Percentiles rank a stretch among this genome's conserved stretches.
These are phyloP conservation scores for Cryptococcus floricola DNA, from an alignment of 1,284 basidiomycete genomes.

Conservation along the genomic window DNA sequence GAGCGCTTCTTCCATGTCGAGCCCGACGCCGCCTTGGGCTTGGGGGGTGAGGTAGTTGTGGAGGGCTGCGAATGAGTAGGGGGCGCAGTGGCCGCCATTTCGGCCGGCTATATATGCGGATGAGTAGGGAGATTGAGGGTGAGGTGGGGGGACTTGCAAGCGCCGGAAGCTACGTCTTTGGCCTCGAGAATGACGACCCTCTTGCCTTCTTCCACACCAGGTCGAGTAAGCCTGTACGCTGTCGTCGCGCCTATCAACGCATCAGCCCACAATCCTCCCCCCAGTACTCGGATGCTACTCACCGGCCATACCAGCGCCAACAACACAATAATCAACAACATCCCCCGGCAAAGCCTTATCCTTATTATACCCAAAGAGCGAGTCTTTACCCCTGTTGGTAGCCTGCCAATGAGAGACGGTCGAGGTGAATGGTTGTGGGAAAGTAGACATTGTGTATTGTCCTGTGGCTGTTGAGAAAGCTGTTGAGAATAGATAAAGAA, in stretches of 20 bases:
- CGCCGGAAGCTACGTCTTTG: constrained; percentile 38
- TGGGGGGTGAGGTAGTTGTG: constrained; percentile 20
- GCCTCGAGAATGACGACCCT: constrained; percentile 32
- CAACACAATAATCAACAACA: constrained; percentile 23
- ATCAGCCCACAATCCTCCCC: background rate
- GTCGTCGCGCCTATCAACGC: constrained; percentile 18
- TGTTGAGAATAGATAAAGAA: too few relatives aligned
- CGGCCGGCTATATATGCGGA: constrained; percentile 26
- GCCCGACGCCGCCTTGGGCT: constrained; percentile 30
- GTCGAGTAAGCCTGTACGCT: constrained; percentile 33
- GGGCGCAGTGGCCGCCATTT: constrained; percentile 42
- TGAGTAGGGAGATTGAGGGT: background rate
- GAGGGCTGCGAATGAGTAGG: constrained; percentile 24
- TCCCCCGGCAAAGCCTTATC: constrained; percentile 13
- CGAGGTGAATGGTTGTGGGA: constrained; percentile 29
- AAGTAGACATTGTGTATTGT: constrained; percentile 5
- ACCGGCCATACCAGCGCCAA: constrained; percentile 26
- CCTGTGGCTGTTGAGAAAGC: too few relatives aligned
- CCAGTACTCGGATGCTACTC: background rate
- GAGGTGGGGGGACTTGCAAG: constrained; percentile 19
- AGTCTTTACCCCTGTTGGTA: constrained; percentile 23
- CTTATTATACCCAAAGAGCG: constrained; percentile 25
- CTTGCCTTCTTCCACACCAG: constrained; percentile 21
- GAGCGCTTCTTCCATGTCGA: constrained; percentile 43
- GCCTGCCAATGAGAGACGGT: constrained; percentile 38